A percentile compares a stretch with the other conserved stretches of the same genome.
Conservation (phyloP, 129 eudicot genomes). For the Oenanthe sinensis region DNA sequence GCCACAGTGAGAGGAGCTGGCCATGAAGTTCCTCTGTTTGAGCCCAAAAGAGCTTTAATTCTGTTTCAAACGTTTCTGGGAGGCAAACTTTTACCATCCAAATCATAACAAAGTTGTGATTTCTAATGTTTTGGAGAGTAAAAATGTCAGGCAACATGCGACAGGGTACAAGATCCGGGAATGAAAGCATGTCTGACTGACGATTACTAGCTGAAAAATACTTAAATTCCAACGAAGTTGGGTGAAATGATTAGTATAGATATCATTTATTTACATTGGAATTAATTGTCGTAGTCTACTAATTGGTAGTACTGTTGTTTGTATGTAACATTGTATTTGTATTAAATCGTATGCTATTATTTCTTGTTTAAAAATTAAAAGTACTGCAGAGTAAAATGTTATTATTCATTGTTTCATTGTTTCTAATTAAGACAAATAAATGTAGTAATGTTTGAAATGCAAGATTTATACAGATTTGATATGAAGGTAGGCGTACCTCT, state of each 20-base stretch:
- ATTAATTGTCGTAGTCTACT: background rate
- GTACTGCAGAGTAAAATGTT: too few species aligned
- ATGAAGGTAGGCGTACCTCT: too few species aligned
- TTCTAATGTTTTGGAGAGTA: background rate
- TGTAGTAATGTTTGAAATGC: background rate
- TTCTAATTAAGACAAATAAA: background rate
- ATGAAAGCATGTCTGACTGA: background rate
- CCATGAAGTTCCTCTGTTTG: constrained; percentile 77
- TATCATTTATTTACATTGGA: constrained; percentile 14
- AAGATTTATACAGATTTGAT: too few species aligned
- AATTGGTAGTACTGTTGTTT: background rate
- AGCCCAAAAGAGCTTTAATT: constrained; percentile 52
- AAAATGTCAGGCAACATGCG: background rate
- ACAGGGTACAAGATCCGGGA: background rate
- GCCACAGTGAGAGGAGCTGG: constrained; percentile 93
- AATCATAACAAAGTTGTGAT: constrained; percentile 17
- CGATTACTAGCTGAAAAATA: background rate
- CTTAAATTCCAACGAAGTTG: constrained; percentile 13
- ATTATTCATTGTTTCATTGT: background rate
- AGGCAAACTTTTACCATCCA: constrained; percentile 47
- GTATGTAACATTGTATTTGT: background rate
- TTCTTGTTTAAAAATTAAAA: background rate
- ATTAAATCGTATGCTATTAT: background rate
- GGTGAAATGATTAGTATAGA: constrained; percentile 13
- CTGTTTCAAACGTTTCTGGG: constrained; percentile 48